phyloP scores from a whole-genome alignment of 73 alveolate species.

The Tetrahymena malaccensis region DNA sequence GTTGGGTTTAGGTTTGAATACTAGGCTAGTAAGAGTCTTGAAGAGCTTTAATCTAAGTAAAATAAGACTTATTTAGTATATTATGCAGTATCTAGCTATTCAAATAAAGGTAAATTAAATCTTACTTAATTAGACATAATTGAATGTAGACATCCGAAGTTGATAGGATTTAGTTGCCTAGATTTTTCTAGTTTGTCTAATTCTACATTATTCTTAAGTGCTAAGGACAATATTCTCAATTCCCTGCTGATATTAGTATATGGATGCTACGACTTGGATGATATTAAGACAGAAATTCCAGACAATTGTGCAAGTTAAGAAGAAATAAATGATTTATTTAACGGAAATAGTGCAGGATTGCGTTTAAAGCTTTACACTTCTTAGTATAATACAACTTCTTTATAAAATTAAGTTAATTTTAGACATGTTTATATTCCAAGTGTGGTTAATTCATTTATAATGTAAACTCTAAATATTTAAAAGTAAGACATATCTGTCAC shows the following conservation, averaged over 20 bases:
- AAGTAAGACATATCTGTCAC: background rate
- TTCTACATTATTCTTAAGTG: background rate
- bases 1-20: background rate
- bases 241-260: background rate
- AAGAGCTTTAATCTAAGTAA: no score
- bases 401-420: no score
- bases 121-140: background rate
- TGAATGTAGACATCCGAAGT: background rate
- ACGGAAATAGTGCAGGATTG: background rate
- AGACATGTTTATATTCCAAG: no score
- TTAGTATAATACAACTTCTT: background rate
- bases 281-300: background rate
- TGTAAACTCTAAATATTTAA: no score
- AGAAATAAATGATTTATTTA: background rate
- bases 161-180: background rate
- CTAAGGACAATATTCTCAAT: background rate
- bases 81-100: background rate
- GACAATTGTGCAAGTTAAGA: background rate
- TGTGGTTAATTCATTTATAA: no score
- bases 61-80: background rate
- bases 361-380: background rate
- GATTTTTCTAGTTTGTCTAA: background rate
- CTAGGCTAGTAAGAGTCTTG: no score
- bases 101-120: background rate
- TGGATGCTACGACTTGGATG: background rate